Conservation (phyloP, 208 protist species). For the Leishmania braziliensis region DNA sequence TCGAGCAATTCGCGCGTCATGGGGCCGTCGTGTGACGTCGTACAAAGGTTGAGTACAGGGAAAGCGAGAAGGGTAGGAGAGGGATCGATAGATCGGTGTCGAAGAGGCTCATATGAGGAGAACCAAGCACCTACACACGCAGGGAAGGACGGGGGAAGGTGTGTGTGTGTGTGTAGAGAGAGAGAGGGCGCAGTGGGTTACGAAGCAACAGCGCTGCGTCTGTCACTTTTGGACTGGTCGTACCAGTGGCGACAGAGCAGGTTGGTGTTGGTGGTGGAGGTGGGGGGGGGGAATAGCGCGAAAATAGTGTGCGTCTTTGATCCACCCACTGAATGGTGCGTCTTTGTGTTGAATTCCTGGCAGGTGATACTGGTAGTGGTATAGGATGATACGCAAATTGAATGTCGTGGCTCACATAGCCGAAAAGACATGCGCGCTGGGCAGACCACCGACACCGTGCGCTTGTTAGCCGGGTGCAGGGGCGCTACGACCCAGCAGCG, state of each 20-base stretch:
- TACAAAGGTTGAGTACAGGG: background rate
- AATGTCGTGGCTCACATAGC: background rate
- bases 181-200: background rate
- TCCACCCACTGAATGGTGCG: background rate
- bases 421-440: background rate
- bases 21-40: background rate
- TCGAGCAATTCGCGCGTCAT: background rate
- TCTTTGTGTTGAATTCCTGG: no score
- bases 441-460: background rate
- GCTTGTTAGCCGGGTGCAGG: slow-evolving; percentile 58
- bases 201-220: background rate
- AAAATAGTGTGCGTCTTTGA: background rate
- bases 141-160: background rate
- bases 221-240: background rate
- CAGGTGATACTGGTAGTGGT: background rate
- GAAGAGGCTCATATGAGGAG: background rate
- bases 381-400: background rate
- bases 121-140: background rate
- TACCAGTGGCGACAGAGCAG: background rate
- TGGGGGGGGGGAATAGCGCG: background rate
- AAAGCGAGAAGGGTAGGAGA: background rate
- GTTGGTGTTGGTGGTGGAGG: background rate
- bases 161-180: background rate
- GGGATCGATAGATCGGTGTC: background rate
- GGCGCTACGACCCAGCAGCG: slow-evolving; percentile 56